Base-by-base conservation (phyloP, 2,329 filamentous ascomycete species). In the Colletotrichum zoysiae region DNA sequence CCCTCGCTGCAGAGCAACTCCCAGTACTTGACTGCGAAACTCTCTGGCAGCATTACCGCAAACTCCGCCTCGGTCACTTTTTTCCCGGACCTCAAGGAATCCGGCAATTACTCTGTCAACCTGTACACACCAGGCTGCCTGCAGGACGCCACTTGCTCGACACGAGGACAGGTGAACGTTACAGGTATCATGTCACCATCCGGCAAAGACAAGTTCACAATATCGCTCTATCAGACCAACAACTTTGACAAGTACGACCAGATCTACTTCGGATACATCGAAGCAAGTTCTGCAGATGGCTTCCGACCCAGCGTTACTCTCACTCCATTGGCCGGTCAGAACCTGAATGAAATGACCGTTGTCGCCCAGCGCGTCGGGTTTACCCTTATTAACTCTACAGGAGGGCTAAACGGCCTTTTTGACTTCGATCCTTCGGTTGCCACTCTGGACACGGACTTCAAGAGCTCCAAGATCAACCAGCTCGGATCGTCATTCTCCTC, bases 231-330 rank as follows among this genome's bases (percentile, higher is more conserved):
- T 79, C 96, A 99, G 81, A 97, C 95, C 23, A 99, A 99, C 82
- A 89, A 97, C 79, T 97, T 92, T 80, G 95, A 98, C 85, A 99
- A 99, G 82, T 98, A 97, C 78, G 96, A 99, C 79, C 91, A 93
- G 76, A 91, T 99, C 70, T 97, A 95, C 82, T 92, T 92, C 75
- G 96, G 95, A 58, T 90, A 90, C 75, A 90, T 99, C 65, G 94
- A 98, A 78, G 91, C 91, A 65, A 90, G 88, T 65, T 91, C 89
- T 12, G 85, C 84, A 74, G 64, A 64, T 46, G 88, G 87, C 26
- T 98, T 98, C 85, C 91, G 91, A 53, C 94, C 95, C 18, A 89
- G 89, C 5, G 90, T 99, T 64, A 97, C 93, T 0, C 84, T 99
- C 56, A 87, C 90, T 0, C 93, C 95, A 5, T 84, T 90, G 30